Percentiles rank a stretch among this genome's conserved stretches.
These are phyloP conservation scores for Polytolypa hystricis DNA, from an alignment of 2,329 filamentous ascomycete genomes.

Conservation along the genomic window DNA sequence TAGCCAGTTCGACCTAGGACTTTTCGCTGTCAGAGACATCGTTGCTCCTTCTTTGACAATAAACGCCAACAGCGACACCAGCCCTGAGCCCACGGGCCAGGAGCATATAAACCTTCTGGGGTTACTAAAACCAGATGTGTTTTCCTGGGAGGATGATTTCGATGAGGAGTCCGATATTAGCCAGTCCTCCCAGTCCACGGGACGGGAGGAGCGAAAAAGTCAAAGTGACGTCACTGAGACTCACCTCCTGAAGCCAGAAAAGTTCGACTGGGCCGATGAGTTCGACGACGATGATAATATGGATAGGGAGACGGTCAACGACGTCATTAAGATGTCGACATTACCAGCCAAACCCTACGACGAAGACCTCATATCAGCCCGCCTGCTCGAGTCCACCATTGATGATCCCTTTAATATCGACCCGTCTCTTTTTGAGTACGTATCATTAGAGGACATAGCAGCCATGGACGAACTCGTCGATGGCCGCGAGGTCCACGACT, in stretches of 20 bases:
- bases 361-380: background rate
- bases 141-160: conserved; percentile 3
- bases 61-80: no score
- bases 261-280: conserved; percentile 5
- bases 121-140: conserved; percentile 2
- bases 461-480: background rate
- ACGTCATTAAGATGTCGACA: no score
- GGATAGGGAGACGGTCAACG: no score
- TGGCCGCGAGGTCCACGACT: background rate
- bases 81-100: no score
- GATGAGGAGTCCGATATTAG: background rate
- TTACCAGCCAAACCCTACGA: background rate
- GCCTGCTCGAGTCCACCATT: background rate
- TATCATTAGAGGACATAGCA: background rate
- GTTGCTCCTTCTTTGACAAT: no score
- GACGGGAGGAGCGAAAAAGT: background rate
- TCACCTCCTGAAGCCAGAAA: conserved; percentile 2
- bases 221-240: background rate
- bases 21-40: conserved; percentile 5
- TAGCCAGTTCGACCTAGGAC: conserved; percentile 7
- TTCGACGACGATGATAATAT: conserved; percentile 1
- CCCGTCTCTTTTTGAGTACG: background rate
- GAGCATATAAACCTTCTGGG: no score
- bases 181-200: background rate
- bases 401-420: background rate